Conservation (phyloP, 495 filamentous ascomycete genomes). For the Halenospora varia region DNA sequence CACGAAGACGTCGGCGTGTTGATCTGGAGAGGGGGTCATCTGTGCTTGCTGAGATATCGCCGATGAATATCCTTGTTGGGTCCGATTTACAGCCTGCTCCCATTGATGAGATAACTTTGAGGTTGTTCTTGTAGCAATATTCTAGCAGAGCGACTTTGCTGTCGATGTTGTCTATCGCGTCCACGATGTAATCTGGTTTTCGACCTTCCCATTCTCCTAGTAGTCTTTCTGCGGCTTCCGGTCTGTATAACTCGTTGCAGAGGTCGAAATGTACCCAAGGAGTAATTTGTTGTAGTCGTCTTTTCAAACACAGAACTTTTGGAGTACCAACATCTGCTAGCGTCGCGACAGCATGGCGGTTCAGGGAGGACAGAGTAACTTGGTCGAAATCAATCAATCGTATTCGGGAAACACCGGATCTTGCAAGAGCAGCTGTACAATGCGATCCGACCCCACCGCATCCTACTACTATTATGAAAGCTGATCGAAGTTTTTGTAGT, state of each 20-base stretch:
- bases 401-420: constrained; percentile 81
- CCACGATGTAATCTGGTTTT: constrained; percentile 81
- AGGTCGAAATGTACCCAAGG: constrained; percentile 93
- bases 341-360: constrained; percentile 91
- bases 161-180: constrained; percentile 98
- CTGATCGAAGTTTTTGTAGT: constrained; percentile 68
- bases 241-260: constrained; percentile 77
- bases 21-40: constrained; percentile 88
- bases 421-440: constrained; percentile 77
- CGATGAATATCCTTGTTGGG: constrained; percentile 85
- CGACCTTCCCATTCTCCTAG: constrained; percentile 44
- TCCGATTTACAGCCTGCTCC: constrained; percentile 97
- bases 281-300: constrained; percentile 73
- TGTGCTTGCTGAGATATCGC: constrained; percentile 83
- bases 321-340: constrained; percentile 91
- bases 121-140: constrained; percentile 72
- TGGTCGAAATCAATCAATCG: constrained; percentile 98
- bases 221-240: constrained; percentile 56
- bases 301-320: constrained; percentile 81
- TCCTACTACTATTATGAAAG: constrained; percentile 87
- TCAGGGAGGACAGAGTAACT: constrained; percentile 88
- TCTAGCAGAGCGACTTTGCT: constrained; percentile 90
- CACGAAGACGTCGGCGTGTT: constrained; percentile 73
- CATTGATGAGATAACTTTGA: constrained; percentile 92
- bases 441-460: constrained; percentile 95